Base-by-base conservation (phyloP, 345 rosid species). In the Limnanthes douglasii region DNA sequence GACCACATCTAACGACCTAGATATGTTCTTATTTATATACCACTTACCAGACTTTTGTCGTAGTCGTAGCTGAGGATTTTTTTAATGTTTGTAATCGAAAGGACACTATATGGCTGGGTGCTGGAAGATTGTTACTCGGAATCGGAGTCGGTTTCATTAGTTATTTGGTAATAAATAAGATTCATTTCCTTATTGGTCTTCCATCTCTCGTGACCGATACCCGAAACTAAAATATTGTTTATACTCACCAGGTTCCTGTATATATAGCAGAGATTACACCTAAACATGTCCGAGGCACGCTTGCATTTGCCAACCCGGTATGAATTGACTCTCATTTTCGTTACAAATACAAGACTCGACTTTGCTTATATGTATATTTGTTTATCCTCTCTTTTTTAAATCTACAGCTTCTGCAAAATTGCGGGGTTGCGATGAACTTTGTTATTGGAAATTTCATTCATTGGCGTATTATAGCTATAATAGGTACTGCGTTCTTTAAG, bases 61-160 rank as follows among this genome's bases (percentile, higher is more conserved):
- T n/a, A n/a, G n/a, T n/a, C n/a, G n/a, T n/a, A n/a, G n/a, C n/a
- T n/a, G n/a, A n/a, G n/a, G n/a, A n/a, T n/a, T n/a, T n/a, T n/a
- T n/a, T n/a, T n/a, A n/a, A 4, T 55, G 52, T 33, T 9, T 56
- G n/a, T 18, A 31, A 32, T 8, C 22, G 3, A 32, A 50, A 67
- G 71, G 42, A 37, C 45, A 61, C 52, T 10, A 37, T 56, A 53
- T 54, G 51, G 45, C 44, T 64, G 29, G 37, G 57, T 49, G 12
- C 58, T 1, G 72, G 74, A 22, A 54, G 74, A 55, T 5, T 55
- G 6, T 67, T 29, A 1, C 12, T 56, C 2, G 72, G 74, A 24
- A 8, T 67, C 17, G 79, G 66, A 20, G n/a, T 40, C 34, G 74
- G 66, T 10, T 21, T 68, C 25, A 23, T 37, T 18, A 29, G 31